These are phyloP conservation scores for Psilocybe cyanescens DNA, from an alignment of 768 basidiomycete species.

Conservation along the genomic window DNA sequence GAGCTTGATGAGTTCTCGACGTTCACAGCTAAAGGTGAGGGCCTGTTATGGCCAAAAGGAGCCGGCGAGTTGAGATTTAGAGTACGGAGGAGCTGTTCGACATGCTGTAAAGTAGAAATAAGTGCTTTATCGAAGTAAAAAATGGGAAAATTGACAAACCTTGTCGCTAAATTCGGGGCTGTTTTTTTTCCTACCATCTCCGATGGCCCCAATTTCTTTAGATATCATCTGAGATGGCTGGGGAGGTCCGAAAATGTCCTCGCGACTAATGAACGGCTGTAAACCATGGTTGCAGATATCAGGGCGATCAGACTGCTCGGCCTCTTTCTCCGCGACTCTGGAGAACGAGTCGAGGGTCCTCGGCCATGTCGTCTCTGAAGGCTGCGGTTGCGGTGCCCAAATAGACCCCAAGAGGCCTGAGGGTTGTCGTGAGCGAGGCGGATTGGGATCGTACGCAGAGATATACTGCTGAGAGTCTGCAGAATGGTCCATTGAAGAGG, in stretches of 20 bases:
- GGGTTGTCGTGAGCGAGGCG: constrained; percentile 44
- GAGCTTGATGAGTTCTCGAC: constrained; percentile 54
- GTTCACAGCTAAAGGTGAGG: constrained; percentile 42
- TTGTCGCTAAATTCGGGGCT: constrained; percentile 60
- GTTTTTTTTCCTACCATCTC: constrained; percentile 74
- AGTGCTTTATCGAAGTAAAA: constrained; percentile 25
- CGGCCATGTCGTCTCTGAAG: constrained; percentile 70
- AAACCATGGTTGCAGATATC: constrained; percentile 28
- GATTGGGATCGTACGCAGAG: constrained; percentile 42
- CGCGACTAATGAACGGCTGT: constrained; percentile 41
- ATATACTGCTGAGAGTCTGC: constrained; percentile 37
- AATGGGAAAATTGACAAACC: constrained; percentile 34
- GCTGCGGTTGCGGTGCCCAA: constrained; percentile 84
- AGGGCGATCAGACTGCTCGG: constrained; percentile 24
- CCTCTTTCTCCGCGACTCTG: constrained; percentile 49
- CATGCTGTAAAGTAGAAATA: constrained; percentile 36
- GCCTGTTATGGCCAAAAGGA: constrained; percentile 45
- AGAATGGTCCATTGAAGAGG: constrained; percentile 33
- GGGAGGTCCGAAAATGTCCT: constrained; percentile 69
- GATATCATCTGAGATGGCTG: constrained; percentile 24
- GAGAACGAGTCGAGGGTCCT: constrained; percentile 65
- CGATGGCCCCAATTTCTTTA: constrained; percentile 73
- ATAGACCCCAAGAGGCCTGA: constrained; percentile 61
- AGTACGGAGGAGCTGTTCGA: constrained; percentile 80
- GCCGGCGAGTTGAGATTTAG: constrained; percentile 81